Evolutionary conservation across 2,329 filamentous ascomycete species (phyloP), one percentile per base, ranked within the genome.

Genomic region (Nothomitra cinnamomea): DNA sequence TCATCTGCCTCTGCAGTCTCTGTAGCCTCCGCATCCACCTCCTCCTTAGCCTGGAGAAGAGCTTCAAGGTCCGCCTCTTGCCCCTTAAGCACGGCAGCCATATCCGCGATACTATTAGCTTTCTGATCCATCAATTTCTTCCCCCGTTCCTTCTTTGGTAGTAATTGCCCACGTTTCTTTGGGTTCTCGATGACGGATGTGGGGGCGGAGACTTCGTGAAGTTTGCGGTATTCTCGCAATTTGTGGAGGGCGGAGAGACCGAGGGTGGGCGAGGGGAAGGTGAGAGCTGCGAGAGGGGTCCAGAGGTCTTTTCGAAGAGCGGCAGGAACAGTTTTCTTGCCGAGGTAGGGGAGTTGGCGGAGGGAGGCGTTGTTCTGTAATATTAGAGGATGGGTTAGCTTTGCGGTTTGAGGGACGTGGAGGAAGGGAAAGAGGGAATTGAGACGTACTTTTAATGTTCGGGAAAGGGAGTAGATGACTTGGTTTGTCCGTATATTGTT

Each of bases 401-500:
- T 35, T 24, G 32, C 25, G 40, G 15, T 17, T 24, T 24, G 48
- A 32, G 28, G 4, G 4, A 4, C 28, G 28, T 32, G 28, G 10
- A 32, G 28, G 28, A 22, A 12, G n/a, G 10, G 13, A 42, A 32
- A 50, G 15, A 17, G 21, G 22, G 15, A 17, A 54, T 45, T 53
- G 28, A 28, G 22, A 55, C 69, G 58, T 67, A 80, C 78, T 58
- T 79, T 69, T 47, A 82, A 63, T 52, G 71, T 69, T 52, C 74
- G 72, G 41, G 71, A 72, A 57, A 82, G 65, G 21, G 79, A 81
- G 65, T 82, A 82, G 53, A 82, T 67, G 58, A 82, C 74, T 65
- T 82, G 79, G 56, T 80, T 79, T 36, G 79, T 81, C 57, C 72
- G 71, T 59, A 78, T 68, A 63, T 82, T 73, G 60, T 72, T 72